Conservation (phyloP, 768 basidiomycete genomes). For the Xanthoconium stramineum region DNA sequence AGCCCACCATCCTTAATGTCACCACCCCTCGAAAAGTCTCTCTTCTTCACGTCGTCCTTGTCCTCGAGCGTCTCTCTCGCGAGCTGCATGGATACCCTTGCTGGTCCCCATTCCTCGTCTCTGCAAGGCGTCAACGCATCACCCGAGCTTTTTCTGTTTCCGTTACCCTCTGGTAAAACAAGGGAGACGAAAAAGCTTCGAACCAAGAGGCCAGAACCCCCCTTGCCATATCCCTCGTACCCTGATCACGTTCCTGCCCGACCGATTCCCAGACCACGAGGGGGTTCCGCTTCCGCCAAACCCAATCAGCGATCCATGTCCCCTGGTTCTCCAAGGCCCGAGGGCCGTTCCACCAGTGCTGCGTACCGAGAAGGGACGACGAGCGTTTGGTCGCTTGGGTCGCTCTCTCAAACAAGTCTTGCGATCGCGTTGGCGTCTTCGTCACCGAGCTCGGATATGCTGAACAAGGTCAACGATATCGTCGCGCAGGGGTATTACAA, state of each 20-base stretch:
- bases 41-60: slow-evolving; percentile 46
- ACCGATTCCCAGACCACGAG: background rate
- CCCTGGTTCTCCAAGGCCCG: slow-evolving; percentile 9
- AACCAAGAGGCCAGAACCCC: slow-evolving; percentile 7
- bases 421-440: slow-evolving; percentile 21
- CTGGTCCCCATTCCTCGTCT: background rate
- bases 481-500: slow-evolving; percentile 35
- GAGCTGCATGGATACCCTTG: background rate
- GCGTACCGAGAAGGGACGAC: slow-evolving; percentile 1
- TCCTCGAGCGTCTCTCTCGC: slow-evolving; percentile 19
- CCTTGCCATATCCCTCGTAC: slow-evolving; percentile 26
- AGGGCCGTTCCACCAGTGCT: slow-evolving; percentile 4
- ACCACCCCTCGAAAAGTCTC: slow-evolving; percentile 50
- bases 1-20: slow-evolving; percentile 59
- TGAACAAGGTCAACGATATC: slow-evolving; percentile 36
- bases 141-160: slow-evolving; percentile 17
- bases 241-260: background rate
- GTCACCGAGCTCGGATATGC: slow-evolving; percentile 21
- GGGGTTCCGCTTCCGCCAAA: background rate
- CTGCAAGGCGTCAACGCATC: background rate
- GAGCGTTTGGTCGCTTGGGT: slow-evolving; percentile 11
- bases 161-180: slow-evolving; percentile 13
- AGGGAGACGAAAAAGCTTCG: slow-evolving; percentile 5
- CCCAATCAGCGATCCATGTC: background rate
- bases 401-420: slow-evolving; percentile 24